Evolutionary conservation across 345 rosid species (phyloP).

Genomic region (Salix purpurea): DNA sequence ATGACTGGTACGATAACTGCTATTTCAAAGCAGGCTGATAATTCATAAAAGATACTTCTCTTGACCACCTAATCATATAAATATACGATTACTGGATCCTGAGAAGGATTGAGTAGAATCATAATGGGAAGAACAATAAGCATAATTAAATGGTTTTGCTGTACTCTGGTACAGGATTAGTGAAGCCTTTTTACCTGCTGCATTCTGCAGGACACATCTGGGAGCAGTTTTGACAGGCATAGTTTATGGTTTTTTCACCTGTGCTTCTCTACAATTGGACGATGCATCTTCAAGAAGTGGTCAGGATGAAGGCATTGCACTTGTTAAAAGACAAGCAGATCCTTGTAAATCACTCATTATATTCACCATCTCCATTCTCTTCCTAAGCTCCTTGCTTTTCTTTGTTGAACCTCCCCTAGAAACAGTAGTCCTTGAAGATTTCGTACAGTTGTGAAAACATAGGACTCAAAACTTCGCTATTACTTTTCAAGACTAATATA

Average conservation of each 20-base stretch:
- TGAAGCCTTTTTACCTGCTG: not conserved
- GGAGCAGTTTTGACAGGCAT: conserved; percentile 69
- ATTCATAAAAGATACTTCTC: not conserved
- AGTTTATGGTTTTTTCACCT: conserved; percentile 55
- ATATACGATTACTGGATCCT: not conserved
- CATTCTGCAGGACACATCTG: conserved; percentile 57
- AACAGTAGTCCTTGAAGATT: conserved; percentile 30
- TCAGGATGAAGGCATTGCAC: conserved; percentile 51
- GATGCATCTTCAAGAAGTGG: conserved; percentile 43
- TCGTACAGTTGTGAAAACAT: not conserved
- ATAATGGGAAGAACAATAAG: no score
- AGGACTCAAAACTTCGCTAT: not conserved
- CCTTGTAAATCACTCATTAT: conserved; percentile 60
- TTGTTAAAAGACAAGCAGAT: conserved; percentile 36
- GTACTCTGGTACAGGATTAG: no score
- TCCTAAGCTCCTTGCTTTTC: conserved; percentile 43
- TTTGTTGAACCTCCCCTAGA: conserved; percentile 53
- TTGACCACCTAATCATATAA: not conserved
- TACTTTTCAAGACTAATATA: no score
- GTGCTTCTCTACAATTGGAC: conserved; percentile 57
- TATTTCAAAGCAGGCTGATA: not conserved
- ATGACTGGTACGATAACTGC: conserved; percentile 60
- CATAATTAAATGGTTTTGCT: no score
- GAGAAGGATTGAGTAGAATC: no score
- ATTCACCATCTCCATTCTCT: conserved; percentile 40